Evolutionary conservation across 2,329 filamentous ascomycete species (phyloP).

Genomic region (Aquanectria penicillioides): DNA sequence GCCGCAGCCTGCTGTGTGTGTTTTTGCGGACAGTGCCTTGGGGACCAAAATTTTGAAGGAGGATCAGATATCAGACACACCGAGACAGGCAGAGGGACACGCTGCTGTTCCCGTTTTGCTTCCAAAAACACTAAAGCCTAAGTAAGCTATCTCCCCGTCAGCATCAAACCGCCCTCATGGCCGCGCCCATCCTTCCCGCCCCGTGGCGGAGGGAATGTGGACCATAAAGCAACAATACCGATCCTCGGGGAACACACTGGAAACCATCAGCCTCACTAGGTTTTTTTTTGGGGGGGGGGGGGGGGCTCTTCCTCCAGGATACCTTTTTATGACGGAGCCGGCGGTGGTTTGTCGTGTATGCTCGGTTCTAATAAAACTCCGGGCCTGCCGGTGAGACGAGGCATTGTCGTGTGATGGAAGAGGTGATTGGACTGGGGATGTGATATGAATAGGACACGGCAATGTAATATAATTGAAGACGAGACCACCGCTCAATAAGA

Average conservation of each 20-base stretch:
- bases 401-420: slow-evolving; percentile 2
- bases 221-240: neutral
- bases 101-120: too few species aligned
- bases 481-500: too few species aligned
- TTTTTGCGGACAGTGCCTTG: too few species aligned
- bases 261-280: neutral
- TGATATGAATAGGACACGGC: neutral
- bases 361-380: neutral
- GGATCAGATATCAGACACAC: too few species aligned
- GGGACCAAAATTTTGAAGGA: too few species aligned
- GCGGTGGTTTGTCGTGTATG: slow-evolving; percentile 5
- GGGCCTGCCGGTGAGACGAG: slow-evolving; percentile 4
- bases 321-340: slow-evolving; percentile 14
- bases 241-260: neutral
- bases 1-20: neutral
- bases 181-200: neutral
- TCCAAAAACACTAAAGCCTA: too few species aligned
- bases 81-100: neutral
- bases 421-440: neutral
- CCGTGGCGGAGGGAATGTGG: slow-evolving; percentile 15
- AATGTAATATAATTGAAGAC: too few species aligned
- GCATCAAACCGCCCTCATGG: too few species aligned
- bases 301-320: too few species aligned
- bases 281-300: neutral
- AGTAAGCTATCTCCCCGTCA: neutral